phyloP scores from a whole-genome alignment of 2,329 filamentous ascomycete genomes.

The Apiospora aurea region DNA sequence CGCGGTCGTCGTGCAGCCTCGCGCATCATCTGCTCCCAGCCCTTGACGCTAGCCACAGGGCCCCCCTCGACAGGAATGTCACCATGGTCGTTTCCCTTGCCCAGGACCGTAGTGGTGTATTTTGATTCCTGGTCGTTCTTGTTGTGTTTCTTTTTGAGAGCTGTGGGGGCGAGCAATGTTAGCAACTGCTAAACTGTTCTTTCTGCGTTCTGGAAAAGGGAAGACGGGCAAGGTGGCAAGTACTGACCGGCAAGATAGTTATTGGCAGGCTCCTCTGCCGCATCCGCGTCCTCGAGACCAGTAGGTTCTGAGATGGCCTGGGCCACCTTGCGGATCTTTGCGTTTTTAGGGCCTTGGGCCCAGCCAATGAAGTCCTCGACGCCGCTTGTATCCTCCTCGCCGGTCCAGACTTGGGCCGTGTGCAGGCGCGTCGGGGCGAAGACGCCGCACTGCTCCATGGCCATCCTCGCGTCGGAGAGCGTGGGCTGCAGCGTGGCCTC shows the following conservation, averaged over 20 bases:
- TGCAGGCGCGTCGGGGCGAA: conserved; percentile 72
- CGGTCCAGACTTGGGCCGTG: conserved; percentile 72
- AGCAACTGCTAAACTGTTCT: background rate
- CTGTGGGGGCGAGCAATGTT: conserved; percentile 53
- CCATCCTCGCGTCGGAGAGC: conserved; percentile 83
- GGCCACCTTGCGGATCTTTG: conserved; percentile 82
- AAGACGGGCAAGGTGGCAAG: background rate
- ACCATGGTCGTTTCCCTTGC: conserved; percentile 73
- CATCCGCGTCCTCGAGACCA: conserved; percentile 57
- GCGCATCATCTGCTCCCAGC: conserved; percentile 63
- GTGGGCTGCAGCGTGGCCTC: conserved; percentile 66
- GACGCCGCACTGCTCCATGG: conserved; percentile 81
- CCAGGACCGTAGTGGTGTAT: conserved; percentile 84
- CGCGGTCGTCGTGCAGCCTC: conserved; percentile 40
- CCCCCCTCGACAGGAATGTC: conserved; percentile 83
- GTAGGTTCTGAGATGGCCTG: conserved; percentile 60
- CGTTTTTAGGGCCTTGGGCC: conserved; percentile 76
- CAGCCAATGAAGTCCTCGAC: conserved; percentile 81
- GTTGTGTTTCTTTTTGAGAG: conserved; percentile 90
- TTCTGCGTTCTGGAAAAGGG: background rate
- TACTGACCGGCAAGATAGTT: conserved; percentile 73
- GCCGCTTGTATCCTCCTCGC: conserved; percentile 79
- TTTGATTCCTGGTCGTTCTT: conserved; percentile 88
- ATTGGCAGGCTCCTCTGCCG: conserved; percentile 49
- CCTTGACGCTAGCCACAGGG: conserved; percentile 68